A percentile compares a stretch with the other conserved stretches of the same genome.
Conservation (phyloP, 2,329 filamentous ascomycete genomes). For the Cercospora zeae-maydis region DNA sequence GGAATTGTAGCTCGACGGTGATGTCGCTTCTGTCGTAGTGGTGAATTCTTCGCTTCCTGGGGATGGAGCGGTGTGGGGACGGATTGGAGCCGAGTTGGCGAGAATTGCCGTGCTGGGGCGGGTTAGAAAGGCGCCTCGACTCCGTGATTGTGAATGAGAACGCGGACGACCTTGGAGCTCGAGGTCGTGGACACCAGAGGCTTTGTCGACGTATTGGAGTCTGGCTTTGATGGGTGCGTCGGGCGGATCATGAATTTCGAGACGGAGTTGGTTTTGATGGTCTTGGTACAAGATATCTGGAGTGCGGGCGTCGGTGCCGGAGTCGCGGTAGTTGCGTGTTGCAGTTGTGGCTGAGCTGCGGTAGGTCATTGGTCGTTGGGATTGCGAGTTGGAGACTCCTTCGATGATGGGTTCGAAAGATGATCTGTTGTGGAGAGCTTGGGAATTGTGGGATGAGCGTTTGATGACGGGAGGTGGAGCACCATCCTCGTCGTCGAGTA, state of each 20-base stretch:
- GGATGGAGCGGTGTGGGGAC: not conserved
- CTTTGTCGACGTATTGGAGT: conserved; percentile 13
- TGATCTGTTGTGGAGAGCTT: not conserved
- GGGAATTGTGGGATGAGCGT: conserved; percentile 4
- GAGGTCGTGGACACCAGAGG: conserved; percentile 8
- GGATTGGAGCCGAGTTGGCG: not conserved
- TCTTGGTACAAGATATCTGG: conserved; percentile 18
- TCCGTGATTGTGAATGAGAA: not conserved
- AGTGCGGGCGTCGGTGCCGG: not conserved
- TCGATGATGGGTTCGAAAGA: conserved; percentile 8
- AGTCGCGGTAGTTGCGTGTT: not conserved
- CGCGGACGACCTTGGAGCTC: conserved; percentile 13
- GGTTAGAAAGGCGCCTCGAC: not conserved
- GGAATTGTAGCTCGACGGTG: not conserved
- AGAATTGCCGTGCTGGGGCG: not conserved
- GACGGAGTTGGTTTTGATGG: conserved; percentile 13
- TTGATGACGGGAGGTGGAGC: conserved; percentile 1
- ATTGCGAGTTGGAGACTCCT: not conserved
- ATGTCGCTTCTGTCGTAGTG: not conserved
- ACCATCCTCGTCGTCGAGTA: conserved; percentile 6
- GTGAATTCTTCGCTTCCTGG: not conserved
- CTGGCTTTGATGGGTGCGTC: conserved; percentile 13
- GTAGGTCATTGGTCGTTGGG: not conserved
- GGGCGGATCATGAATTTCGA: conserved; percentile 15
- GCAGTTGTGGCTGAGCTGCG: conserved; percentile 6